Conservation (phyloP, 169 alveolate genomes). For the Eimeria maxima region DNA sequence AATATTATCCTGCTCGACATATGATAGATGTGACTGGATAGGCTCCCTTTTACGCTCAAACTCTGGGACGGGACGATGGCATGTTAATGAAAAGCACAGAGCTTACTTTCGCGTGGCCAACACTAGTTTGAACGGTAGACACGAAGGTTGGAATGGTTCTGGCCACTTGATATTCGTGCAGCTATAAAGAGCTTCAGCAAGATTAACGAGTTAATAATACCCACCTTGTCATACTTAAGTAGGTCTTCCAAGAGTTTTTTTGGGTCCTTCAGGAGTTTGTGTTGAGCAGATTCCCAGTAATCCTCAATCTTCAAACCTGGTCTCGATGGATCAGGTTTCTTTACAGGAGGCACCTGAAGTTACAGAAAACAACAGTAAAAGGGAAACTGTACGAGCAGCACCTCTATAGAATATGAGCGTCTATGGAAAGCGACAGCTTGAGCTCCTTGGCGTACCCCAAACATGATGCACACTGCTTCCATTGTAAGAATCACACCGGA, state of each 20-base stretch:
- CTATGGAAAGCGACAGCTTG: background rate
- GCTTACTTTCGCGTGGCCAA: background rate
- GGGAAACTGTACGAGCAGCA: background rate
- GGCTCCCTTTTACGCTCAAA: too few relatives aligned
- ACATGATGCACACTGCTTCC: conserved; percentile 93
- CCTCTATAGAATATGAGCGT: background rate
- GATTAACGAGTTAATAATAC: background rate
- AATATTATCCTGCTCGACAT: conserved; percentile 95
- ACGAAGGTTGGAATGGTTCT: background rate
- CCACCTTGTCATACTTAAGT: conserved; percentile 89
- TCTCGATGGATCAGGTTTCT: conserved; percentile 87
- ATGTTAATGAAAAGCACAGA: background rate
- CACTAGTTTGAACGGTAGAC: background rate
- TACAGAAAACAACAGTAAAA: background rate
- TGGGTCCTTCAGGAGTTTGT: conserved; percentile 91
- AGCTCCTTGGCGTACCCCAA: conserved; percentile 87
- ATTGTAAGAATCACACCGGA: conserved; percentile 91
- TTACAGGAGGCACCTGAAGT: conserved; percentile 87
- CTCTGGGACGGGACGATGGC: conserved; percentile 82
- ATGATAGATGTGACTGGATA: conserved; percentile 87
- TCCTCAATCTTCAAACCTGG: conserved; percentile 91
- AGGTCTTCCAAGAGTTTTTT: conserved; percentile 91
- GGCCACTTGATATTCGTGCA: background rate
- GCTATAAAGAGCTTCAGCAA: background rate
- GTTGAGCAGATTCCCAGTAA: conserved; percentile 94